Evolutionary conservation across 2,329 filamentous ascomycete species (phyloP).

Genomic region (Endocalyx cinctus): DNA sequence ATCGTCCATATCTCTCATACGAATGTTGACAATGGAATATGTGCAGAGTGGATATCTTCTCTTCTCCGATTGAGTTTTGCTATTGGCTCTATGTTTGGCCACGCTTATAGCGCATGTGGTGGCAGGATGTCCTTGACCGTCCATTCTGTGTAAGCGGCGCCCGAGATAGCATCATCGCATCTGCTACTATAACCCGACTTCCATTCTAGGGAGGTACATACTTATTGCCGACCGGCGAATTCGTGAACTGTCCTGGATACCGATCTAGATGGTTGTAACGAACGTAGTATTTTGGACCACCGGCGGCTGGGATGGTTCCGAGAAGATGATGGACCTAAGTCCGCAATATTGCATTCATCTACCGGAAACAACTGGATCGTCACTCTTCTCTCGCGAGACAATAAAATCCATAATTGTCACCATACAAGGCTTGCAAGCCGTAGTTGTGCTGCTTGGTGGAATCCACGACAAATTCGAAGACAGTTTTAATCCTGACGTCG

Average conservation of each 20-base stretch:
- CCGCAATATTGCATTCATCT: slow-evolving; percentile 4
- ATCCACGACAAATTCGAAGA: neutral
- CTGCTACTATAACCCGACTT: slow-evolving; percentile 25
- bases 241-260: slow-evolving; percentile 18
- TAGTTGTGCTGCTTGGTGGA: slow-evolving; percentile 3
- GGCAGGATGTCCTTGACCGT: slow-evolving; percentile 5
- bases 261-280: slow-evolving; percentile 19
- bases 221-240: slow-evolving; percentile 24
- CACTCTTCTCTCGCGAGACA: slow-evolving; percentile 8
- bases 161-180: slow-evolving; percentile 22
- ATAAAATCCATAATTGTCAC: slow-evolving; percentile 13
- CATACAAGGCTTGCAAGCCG: slow-evolving; percentile 5
- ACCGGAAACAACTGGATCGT: slow-evolving; percentile 3
- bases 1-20: no score
- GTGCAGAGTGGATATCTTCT: no score
- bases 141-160: slow-evolving; percentile 1
- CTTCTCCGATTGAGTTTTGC: no score
- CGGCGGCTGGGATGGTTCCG: slow-evolving; percentile 24
- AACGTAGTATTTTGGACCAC: slow-evolving; percentile 26
- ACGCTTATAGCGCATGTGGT: slow-evolving; percentile 10
- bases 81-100: slow-evolving; percentile 5
- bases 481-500: slow-evolving; percentile 2
- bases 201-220: slow-evolving; percentile 29
- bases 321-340: slow-evolving; percentile 13
- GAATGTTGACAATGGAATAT: no score